Evolutionary conservation across 225 moss, liverwort and hornwort species (phyloP), one percentile per base, ranked within the genome.

Genomic region (Pseudoscleropodium purum): DNA sequence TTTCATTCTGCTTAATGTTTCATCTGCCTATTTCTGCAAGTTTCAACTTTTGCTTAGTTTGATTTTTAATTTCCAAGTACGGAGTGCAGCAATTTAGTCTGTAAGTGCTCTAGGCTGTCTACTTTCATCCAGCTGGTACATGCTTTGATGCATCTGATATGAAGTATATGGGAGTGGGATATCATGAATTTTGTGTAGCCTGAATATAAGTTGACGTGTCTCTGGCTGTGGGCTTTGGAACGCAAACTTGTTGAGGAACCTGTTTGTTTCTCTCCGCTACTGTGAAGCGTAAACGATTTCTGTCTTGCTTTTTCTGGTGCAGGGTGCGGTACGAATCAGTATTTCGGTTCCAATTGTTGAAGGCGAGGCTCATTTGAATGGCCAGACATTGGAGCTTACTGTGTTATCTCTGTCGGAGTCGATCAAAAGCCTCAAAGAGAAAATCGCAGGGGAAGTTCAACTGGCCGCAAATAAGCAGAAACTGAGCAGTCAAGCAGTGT

Each of bases 391-490:
- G 95, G 99, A 99, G 94, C 95, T 99, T 74, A 97, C 93, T 41
- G 95, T 96, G 60, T 90, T 95, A 66, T 94, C 96, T 85, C 92
- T 99, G 51, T 92, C 97, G 83, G 99, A 99, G 77, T 82, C 94
- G 51, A 95, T 99, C 56, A 91, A 93, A 82, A 99, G 94, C 89
- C 94, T 99, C 47, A 99, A 99, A 92, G 99, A 99, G 80, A 99
- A 95, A 91, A 97, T 99, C 67, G 97, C 96, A 30, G 96, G 93
- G 78, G 99, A 99, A 85, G 95, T 99, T 65, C 95, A 95, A 79
- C 87, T 99, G 75, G 96, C 99, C 68, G 96, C 97, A 79, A 99
- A 99, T 90, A 99, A 99, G 91, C 99, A 99, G 91, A 99, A 99
- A 89, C 90, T 99, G 82, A 97, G 97, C 65, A 91, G 95, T 43